Conservation (phyloP, 805 yeast species). For the Candida namnaoensis region DNA sequence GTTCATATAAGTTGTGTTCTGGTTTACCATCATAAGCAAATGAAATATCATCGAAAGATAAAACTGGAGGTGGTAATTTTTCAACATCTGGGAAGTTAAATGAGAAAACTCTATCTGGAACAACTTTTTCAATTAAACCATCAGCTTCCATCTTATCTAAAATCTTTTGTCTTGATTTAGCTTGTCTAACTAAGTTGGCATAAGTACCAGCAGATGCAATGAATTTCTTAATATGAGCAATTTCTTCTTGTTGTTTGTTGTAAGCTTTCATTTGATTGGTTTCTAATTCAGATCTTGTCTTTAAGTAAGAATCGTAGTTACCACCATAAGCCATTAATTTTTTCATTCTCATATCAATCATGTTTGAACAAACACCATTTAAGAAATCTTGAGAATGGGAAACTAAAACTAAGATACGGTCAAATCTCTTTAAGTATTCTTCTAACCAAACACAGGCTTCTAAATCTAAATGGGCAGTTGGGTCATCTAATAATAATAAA, state of each 20-base stretch:
- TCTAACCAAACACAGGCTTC: slow-evolving; percentile 99
- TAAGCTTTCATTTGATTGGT: slow-evolving; percentile 98
- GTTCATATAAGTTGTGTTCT: slow-evolving; percentile 83
- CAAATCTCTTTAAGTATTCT: slow-evolving; percentile 92
- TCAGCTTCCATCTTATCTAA: slow-evolving; percentile 99
- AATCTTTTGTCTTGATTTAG: slow-evolving; percentile 98
- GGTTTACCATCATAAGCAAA: slow-evolving; percentile 80
- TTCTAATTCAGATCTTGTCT: slow-evolving; percentile 90
- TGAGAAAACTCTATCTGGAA: slow-evolving; percentile 85
- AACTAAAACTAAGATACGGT: slow-evolving; percentile 86
- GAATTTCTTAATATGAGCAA: slow-evolving; percentile 94
- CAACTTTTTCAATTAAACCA: slow-evolving; percentile 90
- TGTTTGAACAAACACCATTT: slow-evolving; percentile 96
- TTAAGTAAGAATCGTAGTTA: slow-evolving; percentile 94
- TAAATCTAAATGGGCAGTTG: slow-evolving; percentile 98
- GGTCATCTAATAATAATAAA: slow-evolving; percentile 88
- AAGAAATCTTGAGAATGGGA: slow-evolving; percentile 99
- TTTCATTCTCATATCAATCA: slow-evolving; percentile 95
- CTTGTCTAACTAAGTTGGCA: slow-evolving; percentile 97
- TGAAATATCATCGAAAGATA: slow-evolving; percentile 91
- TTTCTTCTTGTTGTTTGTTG: slow-evolving; percentile 96
- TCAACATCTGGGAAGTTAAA: slow-evolving; percentile 94
- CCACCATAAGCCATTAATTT: slow-evolving; percentile 80
- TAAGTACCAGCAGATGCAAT: slow-evolving; percentile 99
- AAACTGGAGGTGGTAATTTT: slow-evolving; percentile 97